phyloP scores from a whole-genome alignment of 2,329 filamentous ascomycete species.

The Periconia sp. region DNA sequence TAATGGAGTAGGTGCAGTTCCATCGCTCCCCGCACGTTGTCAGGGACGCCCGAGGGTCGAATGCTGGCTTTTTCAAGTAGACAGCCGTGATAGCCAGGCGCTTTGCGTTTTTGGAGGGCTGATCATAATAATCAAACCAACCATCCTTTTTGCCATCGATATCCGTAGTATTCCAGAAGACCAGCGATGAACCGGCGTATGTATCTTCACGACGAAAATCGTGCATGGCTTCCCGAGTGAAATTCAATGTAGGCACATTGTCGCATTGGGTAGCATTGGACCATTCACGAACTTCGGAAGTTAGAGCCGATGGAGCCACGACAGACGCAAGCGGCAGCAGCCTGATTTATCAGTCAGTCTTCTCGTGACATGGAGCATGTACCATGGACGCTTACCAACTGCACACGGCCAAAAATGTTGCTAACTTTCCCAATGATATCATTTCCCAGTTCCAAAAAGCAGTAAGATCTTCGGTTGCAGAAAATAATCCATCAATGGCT shows the following conservation, averaged over 20 bases:
- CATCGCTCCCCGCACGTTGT: conserved; percentile 35
- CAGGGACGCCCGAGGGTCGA: conserved; percentile 22
- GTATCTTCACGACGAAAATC: conserved; percentile 30
- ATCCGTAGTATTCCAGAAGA: conserved; percentile 41
- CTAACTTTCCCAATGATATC: conserved; percentile 38
- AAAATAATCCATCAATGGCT: conserved; percentile 42
- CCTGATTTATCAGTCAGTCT: conserved; percentile 19
- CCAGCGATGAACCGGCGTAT: conserved; percentile 26
- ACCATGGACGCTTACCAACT: conserved; percentile 28
- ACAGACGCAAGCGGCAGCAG: conserved; percentile 42
- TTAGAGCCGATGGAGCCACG: conserved; percentile 39
- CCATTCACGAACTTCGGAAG: conserved; percentile 27
- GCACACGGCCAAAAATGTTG: conserved; percentile 38
- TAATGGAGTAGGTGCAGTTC: conserved; percentile 41
- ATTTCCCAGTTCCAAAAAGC: conserved; percentile 41
- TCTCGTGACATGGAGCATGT: background rate
- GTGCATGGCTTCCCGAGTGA: conserved; percentile 30
- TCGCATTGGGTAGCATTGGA: conserved; percentile 21
- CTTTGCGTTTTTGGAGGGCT: conserved; percentile 37
- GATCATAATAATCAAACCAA: conserved; percentile 43
- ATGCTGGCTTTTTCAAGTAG: conserved; percentile 35
- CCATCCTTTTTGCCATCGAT: conserved; percentile 15
- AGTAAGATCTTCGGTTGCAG: conserved; percentile 38
- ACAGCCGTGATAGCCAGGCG: conserved; percentile 34
- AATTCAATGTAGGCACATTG: conserved; percentile 33